These are phyloP conservation scores for Stagonosporopsis tanaceti DNA, from an alignment of 2,329 filamentous ascomycete species.

Conservation along the genomic window DNA sequence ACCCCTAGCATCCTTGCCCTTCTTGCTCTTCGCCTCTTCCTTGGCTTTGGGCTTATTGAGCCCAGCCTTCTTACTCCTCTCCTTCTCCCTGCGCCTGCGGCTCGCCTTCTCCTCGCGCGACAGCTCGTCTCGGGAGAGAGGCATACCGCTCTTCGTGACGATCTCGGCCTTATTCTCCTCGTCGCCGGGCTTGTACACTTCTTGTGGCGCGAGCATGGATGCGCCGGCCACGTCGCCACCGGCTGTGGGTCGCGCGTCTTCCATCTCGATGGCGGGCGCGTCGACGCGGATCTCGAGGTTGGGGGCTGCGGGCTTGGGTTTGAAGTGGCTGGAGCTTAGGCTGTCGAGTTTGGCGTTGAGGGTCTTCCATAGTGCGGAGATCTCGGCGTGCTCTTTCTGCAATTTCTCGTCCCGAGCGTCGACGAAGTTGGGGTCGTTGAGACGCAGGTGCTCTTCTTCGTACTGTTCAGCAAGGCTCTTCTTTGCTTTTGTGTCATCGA, in stretches of 20 bases:
- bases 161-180: slow-evolving; percentile 74
- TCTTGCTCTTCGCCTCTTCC: slow-evolving; percentile 39
- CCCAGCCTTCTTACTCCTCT: slow-evolving; percentile 77
- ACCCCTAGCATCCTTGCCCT: slow-evolving; percentile 59
- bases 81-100: slow-evolving; percentile 81
- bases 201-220: slow-evolving; percentile 88
- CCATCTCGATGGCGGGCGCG: slow-evolving; percentile 90
- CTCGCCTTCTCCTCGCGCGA: slow-evolving; percentile 83
- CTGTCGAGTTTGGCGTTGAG: slow-evolving; percentile 83
- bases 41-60: slow-evolving; percentile 56
- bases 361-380: slow-evolving; percentile 82
- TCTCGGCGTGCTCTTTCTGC: slow-evolving; percentile 81
- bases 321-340: slow-evolving; percentile 94
- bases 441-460: slow-evolving; percentile 87
- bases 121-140: slow-evolving; percentile 85
- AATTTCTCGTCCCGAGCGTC: slow-evolving; percentile 84
- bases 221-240: slow-evolving; percentile 73
- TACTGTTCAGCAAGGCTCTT: slow-evolving; percentile 92
- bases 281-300: slow-evolving; percentile 87
- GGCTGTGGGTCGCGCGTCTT: slow-evolving; percentile 89
- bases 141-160: slow-evolving; percentile 77
- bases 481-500: slow-evolving; percentile 87
- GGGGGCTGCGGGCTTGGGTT: slow-evolving; percentile 83
- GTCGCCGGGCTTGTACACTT: slow-evolving; percentile 85
- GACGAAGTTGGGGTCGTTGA: slow-evolving; percentile 79